Evolutionary conservation across 371 early-diverging fungal genomes (phyloP), one percentile per base, ranked within the genome.

Genomic region (Syncephalastrum monosporum): DNA sequence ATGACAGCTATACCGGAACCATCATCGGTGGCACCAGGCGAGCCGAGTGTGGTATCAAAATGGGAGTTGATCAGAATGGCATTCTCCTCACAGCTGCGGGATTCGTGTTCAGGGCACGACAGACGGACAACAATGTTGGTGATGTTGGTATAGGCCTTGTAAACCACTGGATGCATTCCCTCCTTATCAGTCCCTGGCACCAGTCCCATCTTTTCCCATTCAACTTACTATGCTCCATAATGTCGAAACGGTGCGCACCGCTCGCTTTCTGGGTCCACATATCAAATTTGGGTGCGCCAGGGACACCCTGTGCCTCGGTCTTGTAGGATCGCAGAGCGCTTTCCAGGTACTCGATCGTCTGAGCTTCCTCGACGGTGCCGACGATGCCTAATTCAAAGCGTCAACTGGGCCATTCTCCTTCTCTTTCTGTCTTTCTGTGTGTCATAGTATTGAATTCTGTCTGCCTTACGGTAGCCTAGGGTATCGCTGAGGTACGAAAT

Each of bases 91-190:
- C 89, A 89, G 5, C 55, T 24, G 10, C 74, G 60, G 4, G 56
- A 21, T 47, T 59, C 38, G 42, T 65, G 44, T 17, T 77, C 77
- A 5, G 86, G 86, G 57, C 89, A 89, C 14, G 88, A 84, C 15
- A 91, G 67, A 5, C 85, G 82, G 17, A 86, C 91, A 60, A 88
- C 76, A 49, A 91, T 82, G 59, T 89, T 89, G 47, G 90, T 86
- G 53, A 89, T 76, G 60, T 89, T 87, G 21, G 78, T 77, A 59
- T 88, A 91, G 56, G 77, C 80, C 63, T 83, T 83, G 55, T 83
- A 69, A 7, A 85, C 83, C 74, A 84, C 85, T 84, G 55, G 21
- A 23, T 44, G 27, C 45, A 58, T 6, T 10, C 2, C 16, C 3
- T 10, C 2, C 16, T 1, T 13, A 13, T 38, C 17, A 33, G 46